A percentile compares a stretch with the other conserved stretches of the same genome.
Conservation (phyloP, 2,329 filamentous ascomycete genomes). For the Pestalotiopsis sp. region DNA sequence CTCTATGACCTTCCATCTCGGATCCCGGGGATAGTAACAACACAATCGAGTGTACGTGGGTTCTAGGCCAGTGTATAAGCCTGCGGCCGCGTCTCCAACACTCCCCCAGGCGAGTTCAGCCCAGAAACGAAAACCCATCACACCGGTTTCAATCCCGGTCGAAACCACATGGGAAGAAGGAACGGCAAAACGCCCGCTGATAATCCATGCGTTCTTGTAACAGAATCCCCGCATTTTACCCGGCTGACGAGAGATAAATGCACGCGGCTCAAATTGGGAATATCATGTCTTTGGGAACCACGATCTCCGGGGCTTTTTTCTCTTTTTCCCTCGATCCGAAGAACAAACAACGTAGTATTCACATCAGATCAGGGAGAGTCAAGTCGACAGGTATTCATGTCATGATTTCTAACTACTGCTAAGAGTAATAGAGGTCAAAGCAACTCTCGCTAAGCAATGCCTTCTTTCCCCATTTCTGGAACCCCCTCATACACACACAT, state of each 20-base stretch:
- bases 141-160: no score
- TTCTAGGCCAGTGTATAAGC: not conserved
- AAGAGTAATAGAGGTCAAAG: not conserved
- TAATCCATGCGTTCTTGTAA: not conserved
- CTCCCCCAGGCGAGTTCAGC: slow-evolving; percentile 13
- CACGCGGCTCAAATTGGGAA: not conserved
- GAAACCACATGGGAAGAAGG: no score
- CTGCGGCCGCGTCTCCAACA: slow-evolving; percentile 15
- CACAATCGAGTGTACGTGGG: not conserved
- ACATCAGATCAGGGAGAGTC: not conserved
- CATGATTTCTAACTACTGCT: not conserved
- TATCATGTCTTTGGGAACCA: no score
- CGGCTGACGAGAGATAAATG: not conserved
- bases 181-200: not conserved
- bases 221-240: not conserved
- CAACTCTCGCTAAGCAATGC: not conserved
- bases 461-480: not conserved
- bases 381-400: not conserved
- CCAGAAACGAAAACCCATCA: no score
- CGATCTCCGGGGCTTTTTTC: no score
- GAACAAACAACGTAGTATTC: not conserved
- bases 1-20: no score
- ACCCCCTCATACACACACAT: not conserved
- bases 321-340: no score
- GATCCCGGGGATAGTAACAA: not conserved